Conservation (phyloP, 768 basidiomycete genomes). For the Hericium rajendrae region DNA sequence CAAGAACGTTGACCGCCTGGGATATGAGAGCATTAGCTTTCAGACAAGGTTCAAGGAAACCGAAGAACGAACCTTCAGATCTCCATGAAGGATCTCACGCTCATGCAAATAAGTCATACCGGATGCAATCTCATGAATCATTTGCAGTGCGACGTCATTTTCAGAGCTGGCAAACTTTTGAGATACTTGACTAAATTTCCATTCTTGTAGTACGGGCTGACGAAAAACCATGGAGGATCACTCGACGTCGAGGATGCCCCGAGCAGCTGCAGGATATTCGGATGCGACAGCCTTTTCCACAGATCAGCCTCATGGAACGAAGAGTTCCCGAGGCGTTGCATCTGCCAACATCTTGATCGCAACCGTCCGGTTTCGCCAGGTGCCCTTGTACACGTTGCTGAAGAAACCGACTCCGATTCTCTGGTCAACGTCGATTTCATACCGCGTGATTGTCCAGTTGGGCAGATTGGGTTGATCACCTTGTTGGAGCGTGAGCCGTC, state of each 20-base stretch:
- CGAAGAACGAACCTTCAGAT: slow-evolving; percentile 51
- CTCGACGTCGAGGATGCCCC: slow-evolving; percentile 68
- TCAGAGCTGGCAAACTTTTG: slow-evolving; percentile 21
- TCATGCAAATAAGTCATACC: slow-evolving; percentile 78
- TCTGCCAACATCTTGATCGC: slow-evolving; percentile 66
- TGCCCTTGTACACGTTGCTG: slow-evolving; percentile 67
- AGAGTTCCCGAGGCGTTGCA: slow-evolving; percentile 50
- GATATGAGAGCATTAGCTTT: neutral
- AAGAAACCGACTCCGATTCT: slow-evolving; percentile 69
- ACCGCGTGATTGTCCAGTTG: slow-evolving; percentile 73
- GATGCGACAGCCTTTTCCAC: slow-evolving; percentile 62
- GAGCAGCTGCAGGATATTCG: slow-evolving; percentile 61
- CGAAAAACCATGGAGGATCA: slow-evolving; percentile 67
- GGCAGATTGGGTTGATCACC: slow-evolving; percentile 30
- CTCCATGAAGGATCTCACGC: slow-evolving; percentile 64
- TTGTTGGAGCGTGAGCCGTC: slow-evolving; percentile 39
- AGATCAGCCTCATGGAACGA: slow-evolving; percentile 61
- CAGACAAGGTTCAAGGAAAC: neutral
- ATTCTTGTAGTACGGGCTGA: slow-evolving; percentile 39
- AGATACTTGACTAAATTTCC: slow-evolving; percentile 57
- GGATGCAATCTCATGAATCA: slow-evolving; percentile 64
- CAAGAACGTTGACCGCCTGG: slow-evolving; percentile 66
- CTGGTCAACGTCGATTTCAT: slow-evolving; percentile 63
- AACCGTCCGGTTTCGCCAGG: slow-evolving; percentile 56
- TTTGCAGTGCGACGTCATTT: slow-evolving; percentile 42